Evolutionary conservation across 148 eudicot species (phyloP).

Genomic region (Rhododendron williamsianum): DNA sequence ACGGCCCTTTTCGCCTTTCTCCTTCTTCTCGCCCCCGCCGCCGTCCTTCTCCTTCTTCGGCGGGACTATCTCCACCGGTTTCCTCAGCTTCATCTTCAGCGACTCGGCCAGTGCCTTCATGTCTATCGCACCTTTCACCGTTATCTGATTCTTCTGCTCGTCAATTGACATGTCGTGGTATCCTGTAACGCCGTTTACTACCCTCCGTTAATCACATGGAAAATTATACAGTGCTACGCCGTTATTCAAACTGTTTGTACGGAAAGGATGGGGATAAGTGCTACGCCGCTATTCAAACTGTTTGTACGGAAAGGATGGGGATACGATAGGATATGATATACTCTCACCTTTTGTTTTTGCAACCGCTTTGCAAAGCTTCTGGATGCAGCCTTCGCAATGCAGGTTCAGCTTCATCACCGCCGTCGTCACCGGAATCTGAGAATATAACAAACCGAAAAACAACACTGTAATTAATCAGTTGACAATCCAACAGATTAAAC

Average conservation of each 20-base stretch:
- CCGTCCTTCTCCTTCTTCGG: slow-evolving; percentile 46
- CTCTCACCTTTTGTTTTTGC: slow-evolving; percentile 48
- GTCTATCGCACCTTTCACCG: slow-evolving; percentile 60
- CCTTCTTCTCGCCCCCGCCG: neutral
- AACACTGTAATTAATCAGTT: neutral
- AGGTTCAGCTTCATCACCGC: slow-evolving; percentile 57
- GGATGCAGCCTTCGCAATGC: slow-evolving; percentile 74
- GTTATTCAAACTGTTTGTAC: neutral
- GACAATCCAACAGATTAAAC: neutral
- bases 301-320: neutral
- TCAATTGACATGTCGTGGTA: slow-evolving; percentile 47
- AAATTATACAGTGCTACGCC: neutral
- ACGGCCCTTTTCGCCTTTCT: neutral
- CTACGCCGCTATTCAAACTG: neutral
- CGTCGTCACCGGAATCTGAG: slow-evolving; percentile 49
- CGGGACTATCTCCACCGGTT: slow-evolving; percentile 47
- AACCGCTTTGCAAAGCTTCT: slow-evolving; percentile 43
- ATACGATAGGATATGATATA: too few species aligned
- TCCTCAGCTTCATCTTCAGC: slow-evolving; percentile 42
- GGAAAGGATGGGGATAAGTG: neutral
- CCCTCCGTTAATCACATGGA: neutral
- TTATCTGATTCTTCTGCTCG: slow-evolving; percentile 45
- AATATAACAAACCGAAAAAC: neutral
- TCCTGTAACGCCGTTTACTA: slow-evolving; percentile 29
- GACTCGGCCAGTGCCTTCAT: slow-evolving; percentile 43